These are phyloP conservation scores for Blastocystis sp. DNA, from an alignment of 352 stramenopile genomes.

Conservation along the genomic window DNA sequence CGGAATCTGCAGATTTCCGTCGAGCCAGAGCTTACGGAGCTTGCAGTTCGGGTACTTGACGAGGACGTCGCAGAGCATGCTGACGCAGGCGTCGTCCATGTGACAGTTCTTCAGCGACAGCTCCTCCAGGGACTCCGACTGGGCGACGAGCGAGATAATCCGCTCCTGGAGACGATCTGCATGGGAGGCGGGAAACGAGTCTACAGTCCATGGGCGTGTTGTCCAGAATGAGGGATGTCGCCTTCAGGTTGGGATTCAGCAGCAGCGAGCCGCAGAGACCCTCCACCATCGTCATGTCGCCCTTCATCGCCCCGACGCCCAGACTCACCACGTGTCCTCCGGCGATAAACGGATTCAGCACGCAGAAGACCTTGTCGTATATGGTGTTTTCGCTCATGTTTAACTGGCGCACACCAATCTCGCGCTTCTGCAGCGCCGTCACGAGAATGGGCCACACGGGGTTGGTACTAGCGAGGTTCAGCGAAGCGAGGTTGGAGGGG, in stretches of 20 bases:
- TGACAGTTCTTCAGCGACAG: neutral
- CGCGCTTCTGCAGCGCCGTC: neutral
- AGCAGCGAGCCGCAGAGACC: slow-evolving; percentile 1
- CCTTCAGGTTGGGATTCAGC: neutral
- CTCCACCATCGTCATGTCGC: neutral
- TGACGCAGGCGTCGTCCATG: slow-evolving; percentile 19
- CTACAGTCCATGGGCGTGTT: slow-evolving; percentile 13
- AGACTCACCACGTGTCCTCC: neutral
- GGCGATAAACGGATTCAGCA: slow-evolving; percentile 15
- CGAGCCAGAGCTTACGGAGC: neutral
- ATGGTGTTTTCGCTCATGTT: neutral
- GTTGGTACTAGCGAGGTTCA: neutral
- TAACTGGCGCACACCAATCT: neutral
- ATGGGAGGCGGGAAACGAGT: neutral
- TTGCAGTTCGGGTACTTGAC: neutral
- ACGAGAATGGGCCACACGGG: neutral
- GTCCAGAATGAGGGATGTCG: neutral
- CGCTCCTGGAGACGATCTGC: slow-evolving; percentile 14
- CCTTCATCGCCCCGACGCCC: neutral
- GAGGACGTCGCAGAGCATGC: slow-evolving; percentile 28
- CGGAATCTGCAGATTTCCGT: slow-evolving; percentile 12
- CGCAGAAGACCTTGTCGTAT: slow-evolving; percentile 7
- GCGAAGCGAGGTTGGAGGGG: neutral
- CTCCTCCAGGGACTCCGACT: neutral
- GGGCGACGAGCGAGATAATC: slow-evolving; percentile 10